These are phyloP conservation scores for Nicotiana paniculata DNA, from an alignment of 257 asterid genomes.

Conservation along the genomic window DNA sequence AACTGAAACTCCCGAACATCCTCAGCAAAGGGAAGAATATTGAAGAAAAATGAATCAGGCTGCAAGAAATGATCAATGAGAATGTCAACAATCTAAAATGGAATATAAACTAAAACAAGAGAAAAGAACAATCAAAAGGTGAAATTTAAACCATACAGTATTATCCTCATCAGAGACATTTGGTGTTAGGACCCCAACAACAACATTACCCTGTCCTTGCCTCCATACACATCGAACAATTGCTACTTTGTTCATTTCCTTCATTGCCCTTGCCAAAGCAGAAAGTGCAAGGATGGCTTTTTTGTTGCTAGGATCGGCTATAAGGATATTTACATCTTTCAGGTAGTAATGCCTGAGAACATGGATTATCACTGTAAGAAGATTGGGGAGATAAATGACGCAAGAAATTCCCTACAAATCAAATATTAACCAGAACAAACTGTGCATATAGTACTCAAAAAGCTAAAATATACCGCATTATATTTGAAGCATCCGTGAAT, in stretches of 20 bases:
- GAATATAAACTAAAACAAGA: neutral
- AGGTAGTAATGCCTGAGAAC: constrained; percentile 73
- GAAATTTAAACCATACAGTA: constrained; percentile 24
- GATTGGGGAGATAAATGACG: constrained; percentile 10
- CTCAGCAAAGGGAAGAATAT: constrained; percentile 95
- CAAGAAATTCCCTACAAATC: constrained; percentile 1
- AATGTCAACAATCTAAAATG: neutral
- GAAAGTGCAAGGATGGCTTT: constrained; percentile 71
- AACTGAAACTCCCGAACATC: constrained; percentile 95
- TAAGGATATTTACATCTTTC: constrained; percentile 88
- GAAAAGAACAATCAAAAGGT: neutral
- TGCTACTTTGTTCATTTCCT: constrained; percentile 81
- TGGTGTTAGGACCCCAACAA: constrained; percentile 83
- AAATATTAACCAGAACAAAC: constrained; percentile 7
- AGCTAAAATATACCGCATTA: constrained; percentile 66
- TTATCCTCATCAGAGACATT: constrained; percentile 58
- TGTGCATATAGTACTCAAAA: constrained; percentile 12
- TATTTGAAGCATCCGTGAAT: constrained; percentile 72
- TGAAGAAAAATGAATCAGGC: constrained; percentile 97
- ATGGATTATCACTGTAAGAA: constrained; percentile 10
- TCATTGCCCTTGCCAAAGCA: constrained; percentile 88
- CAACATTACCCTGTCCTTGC: constrained; percentile 90
- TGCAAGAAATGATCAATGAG: constrained; percentile 17
- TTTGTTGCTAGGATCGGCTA: constrained; percentile 82
- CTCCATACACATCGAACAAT: constrained; percentile 97